phyloP scores from a whole-genome alignment of 306 rosid genomes.

The Glycyrrhiza uralensis region DNA sequence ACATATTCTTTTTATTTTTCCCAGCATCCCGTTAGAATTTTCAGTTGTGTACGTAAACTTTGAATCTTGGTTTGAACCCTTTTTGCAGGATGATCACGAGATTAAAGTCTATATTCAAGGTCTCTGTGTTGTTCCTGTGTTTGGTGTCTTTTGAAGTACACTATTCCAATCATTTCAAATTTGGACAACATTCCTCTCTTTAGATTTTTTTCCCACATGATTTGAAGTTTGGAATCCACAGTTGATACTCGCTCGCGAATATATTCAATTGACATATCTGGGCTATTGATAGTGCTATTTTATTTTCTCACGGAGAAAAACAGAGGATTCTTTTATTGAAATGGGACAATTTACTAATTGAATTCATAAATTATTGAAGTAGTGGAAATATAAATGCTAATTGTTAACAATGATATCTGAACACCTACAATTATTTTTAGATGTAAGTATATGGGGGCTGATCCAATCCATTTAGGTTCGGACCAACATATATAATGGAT shows the following conservation, averaged over 20 bases:
- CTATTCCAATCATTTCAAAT: conserved; percentile 28
- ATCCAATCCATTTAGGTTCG: no score
- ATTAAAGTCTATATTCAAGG: conserved; percentile 22
- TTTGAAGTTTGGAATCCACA: conserved; percentile 27
- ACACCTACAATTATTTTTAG: no score
- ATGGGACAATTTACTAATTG: no score
- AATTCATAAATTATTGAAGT: no score
- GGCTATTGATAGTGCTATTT: no score
- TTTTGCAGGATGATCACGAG: conserved; percentile 38
- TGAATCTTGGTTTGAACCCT: conserved; percentile 31
- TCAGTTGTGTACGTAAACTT: conserved; percentile 14
- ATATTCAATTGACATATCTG: conserved; percentile 22
- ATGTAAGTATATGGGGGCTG: no score
- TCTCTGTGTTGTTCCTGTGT: background rate
- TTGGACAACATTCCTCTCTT: conserved; percentile 5
- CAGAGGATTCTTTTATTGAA: no score
- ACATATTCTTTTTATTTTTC: background rate
- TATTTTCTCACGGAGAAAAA: no score
- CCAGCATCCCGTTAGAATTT: conserved; percentile 17
- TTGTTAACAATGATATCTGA: no score
- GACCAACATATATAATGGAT: no score
- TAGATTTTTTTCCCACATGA: background rate
- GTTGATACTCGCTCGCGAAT: background rate
- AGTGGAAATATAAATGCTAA: no score
- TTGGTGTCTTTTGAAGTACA: conserved; percentile 12